Percentiles rank a stretch among this genome's conserved stretches.
Conservation (phyloP, 441 rosid genomes). For the Gossypium schwendimanii region DNA sequence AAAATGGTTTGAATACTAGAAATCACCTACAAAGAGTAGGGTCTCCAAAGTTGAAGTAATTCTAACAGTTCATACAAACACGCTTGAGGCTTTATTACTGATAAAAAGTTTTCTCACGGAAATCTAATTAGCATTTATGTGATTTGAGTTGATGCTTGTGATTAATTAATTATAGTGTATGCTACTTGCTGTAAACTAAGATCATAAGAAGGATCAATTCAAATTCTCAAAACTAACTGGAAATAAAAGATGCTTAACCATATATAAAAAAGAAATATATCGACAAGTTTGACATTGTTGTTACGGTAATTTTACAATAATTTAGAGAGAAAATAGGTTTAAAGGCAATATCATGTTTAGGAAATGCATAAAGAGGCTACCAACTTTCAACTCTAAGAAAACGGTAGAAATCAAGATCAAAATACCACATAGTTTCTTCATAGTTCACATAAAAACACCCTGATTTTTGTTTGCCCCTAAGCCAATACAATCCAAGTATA, state of each 20-base stretch:
- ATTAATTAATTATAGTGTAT: not conserved
- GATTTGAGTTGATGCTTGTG: not conserved
- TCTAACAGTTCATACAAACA: not conserved
- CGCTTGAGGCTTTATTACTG: not conserved
- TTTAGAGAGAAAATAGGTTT: too few relatives aligned
- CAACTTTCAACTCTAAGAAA: not conserved
- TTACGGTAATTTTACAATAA: too few relatives aligned
- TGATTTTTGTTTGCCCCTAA: constrained; percentile 25
- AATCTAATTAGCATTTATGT: not conserved
- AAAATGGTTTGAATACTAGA: not conserved
- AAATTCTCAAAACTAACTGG: not conserved
- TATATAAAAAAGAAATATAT: too few relatives aligned
- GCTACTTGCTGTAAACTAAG: not conserved
- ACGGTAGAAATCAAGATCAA: not conserved
- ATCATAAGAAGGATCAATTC: not conserved
- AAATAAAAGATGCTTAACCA: too few relatives aligned
- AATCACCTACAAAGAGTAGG: not conserved
- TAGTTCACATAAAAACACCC: not conserved
- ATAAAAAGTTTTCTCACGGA: too few relatives aligned
- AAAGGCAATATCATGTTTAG: too few relatives aligned
- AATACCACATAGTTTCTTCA: not conserved
- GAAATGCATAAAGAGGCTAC: not conserved
- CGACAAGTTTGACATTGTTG: too few relatives aligned
- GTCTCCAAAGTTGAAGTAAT: not conserved
- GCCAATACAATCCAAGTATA: constrained; percentile 7